Percentiles rank a stretch among this genome's conserved stretches.
These are phyloP conservation scores for Pichia cephalocereana DNA, from an alignment of 805 yeast genomes.

Conservation along the genomic window DNA sequence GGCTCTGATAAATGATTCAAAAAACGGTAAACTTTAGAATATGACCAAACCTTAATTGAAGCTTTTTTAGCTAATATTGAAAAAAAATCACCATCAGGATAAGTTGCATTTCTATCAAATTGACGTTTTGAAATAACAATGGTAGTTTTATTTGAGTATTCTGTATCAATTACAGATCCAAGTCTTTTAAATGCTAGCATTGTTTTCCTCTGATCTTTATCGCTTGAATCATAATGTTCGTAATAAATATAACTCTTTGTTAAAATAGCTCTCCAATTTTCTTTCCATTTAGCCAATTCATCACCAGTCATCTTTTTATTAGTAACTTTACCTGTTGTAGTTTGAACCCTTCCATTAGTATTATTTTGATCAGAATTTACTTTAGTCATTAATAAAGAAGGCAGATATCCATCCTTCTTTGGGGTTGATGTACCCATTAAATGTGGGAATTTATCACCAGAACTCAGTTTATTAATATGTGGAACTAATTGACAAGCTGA, in stretches of 20 bases:
- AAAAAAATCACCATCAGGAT: constrained; percentile 54
- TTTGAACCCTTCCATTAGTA: neutral
- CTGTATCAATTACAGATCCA: constrained; percentile 50
- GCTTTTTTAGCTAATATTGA: constrained; percentile 49
- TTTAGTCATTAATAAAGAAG: constrained; percentile 1
- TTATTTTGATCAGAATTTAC: neutral
- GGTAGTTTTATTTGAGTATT: constrained; percentile 56
- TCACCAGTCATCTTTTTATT: constrained; percentile 24
- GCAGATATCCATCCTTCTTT: constrained; percentile 12
- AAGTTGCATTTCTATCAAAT: constrained; percentile 30
- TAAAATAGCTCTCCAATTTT: constrained; percentile 51
- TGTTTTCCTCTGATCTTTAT: constrained; percentile 28
- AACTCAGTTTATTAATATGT: constrained; percentile 6
- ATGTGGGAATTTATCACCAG: constrained; percentile 1
- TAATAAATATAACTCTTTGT: constrained; percentile 48
- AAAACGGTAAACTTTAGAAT: constrained; percentile 76
- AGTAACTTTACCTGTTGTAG: constrained; percentile 5
- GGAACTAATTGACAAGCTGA: neutral
- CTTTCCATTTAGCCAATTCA: constrained; percentile 49
- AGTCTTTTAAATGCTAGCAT: constrained; percentile 29
- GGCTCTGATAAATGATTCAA: constrained; percentile 51
- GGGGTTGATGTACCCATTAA: constrained; percentile 13
- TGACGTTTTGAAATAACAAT: constrained; percentile 68
- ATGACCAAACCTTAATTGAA: constrained; percentile 78
- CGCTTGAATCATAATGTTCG: constrained; percentile 34